Base-by-base conservation (phyloP, 2,329 filamentous ascomycete species). In the Colletotrichum horii region DNA sequence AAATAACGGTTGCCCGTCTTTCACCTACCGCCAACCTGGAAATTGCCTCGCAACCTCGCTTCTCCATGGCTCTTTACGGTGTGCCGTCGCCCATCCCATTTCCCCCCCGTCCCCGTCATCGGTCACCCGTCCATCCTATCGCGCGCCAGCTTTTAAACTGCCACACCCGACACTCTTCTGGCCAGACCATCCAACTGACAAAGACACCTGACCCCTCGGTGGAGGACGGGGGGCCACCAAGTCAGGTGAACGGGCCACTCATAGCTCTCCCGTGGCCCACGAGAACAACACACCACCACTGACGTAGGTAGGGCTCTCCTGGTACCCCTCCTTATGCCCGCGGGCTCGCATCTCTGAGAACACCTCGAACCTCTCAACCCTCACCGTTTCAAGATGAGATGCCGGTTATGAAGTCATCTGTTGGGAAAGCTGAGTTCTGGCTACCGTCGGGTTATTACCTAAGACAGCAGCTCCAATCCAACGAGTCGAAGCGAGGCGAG, bases 141-240 rank as follows among this genome's bases (percentile, higher is more conserved):
- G 73, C 60, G 69, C 68, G 61, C 48, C 56, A 60, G 24, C 64
- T 61, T 15, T 58, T 36, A 36, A 73, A 69, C 56, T 72, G 70
- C 72, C 68, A 62, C 68, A 64, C 55, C 55, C 69, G 67, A 62
- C 72, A 55, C 28, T 52, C 67, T 34, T 30, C 30, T 64, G 68
- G 61, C 73, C 64, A 74, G 43, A 58, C 64, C 34, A 22, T 65
- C 70, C 74, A 58, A 65, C 65, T 76, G 74, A 76, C 74, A 74
- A 73, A 68, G 70, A 52, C 74, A 76, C 74, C 74, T 76, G 74
- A 76, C 74, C 71, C 55, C 73, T 71, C 71, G 66, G 71, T 75
- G 74, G 71, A 70, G 71, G 74, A 74, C 19, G 36, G 61, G 64
- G 48, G 74, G 43, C 30, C 64, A 64, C 64, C 69, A 71, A 36